Percentiles rank a stretch among this genome's conserved stretches.
These are phyloP conservation scores for Graphilbum fragrans DNA, from an alignment of 2,329 filamentous ascomycete genomes.

Conservation along the genomic window DNA sequence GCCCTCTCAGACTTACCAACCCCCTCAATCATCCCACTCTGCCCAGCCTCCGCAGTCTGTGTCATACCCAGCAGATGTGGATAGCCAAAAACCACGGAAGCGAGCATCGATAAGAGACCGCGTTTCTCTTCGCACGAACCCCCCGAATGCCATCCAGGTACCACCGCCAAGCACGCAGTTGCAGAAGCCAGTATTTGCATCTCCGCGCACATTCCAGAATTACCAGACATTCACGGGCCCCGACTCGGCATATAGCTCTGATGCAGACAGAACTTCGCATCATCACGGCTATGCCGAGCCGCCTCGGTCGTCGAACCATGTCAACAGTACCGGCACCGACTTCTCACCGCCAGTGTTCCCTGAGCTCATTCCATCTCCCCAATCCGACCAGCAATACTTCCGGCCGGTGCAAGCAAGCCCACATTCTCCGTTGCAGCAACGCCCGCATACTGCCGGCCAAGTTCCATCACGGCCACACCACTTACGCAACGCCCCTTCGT, in stretches of 20 bases:
- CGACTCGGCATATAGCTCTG: constrained; percentile 36
- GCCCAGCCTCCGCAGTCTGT: too few relatives aligned
- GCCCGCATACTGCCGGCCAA: constrained; percentile 39
- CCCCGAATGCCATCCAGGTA: constrained; percentile 41
- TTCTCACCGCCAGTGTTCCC: constrained; percentile 26
- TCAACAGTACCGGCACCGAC: constrained; percentile 11
- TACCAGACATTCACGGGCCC: constrained; percentile 17
- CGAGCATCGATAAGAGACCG: constrained; percentile 39
- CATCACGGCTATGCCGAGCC: constrained; percentile 9
- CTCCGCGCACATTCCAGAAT: constrained; percentile 18
- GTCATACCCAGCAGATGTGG: background rate
- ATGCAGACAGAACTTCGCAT: constrained; percentile 24
- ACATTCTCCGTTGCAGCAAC: constrained; percentile 50
- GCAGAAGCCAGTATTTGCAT: constrained; percentile 18
- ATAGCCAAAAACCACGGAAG: constrained; percentile 9
- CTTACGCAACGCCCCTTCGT: constrained; percentile 37
- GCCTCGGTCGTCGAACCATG: constrained; percentile 13
- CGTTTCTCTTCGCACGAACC: constrained; percentile 38
- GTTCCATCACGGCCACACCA: constrained; percentile 22
- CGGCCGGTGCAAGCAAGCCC: constrained; percentile 50
- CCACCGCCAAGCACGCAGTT: constrained; percentile 28
- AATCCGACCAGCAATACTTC: constrained; percentile 45
- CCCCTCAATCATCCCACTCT: too few relatives aligned
- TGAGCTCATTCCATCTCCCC: constrained; percentile 31
- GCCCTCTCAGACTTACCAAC: too few relatives aligned